A percentile compares a stretch with the other conserved stretches of the same genome.
Evolutionary conservation across 1,284 basidiomycete species (phyloP).

Genomic region (Ganoderma lucidum): DNA sequence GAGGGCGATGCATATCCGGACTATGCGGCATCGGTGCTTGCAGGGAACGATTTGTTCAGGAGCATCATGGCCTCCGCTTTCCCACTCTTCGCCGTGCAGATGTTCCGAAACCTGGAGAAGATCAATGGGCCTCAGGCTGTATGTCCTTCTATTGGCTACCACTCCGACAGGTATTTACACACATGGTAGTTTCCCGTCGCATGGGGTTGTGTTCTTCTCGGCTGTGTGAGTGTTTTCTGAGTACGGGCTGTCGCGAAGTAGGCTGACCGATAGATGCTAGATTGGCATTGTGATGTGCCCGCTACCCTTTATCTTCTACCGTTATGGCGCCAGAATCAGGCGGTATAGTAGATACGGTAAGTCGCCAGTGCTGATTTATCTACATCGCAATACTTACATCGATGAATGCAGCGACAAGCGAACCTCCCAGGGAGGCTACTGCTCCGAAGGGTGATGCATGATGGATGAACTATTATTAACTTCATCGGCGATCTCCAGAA

Average conservation of each 20-base stretch:
- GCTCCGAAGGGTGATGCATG: background rate
- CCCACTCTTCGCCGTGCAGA: constrained; percentile 45
- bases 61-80: constrained; percentile 46
- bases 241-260: no score
- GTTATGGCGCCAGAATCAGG: constrained; percentile 15
- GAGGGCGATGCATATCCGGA: constrained; percentile 42
- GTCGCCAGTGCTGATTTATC: background rate
- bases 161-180: background rate
- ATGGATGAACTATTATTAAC: background rate
- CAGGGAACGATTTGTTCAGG: constrained; percentile 48
- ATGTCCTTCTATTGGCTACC: background rate
- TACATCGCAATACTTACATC: background rate
- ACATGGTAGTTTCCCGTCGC: constrained; percentile 29
- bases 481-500: background rate
- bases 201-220: constrained; percentile 44
- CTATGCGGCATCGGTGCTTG: constrained; percentile 48
- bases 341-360: constrained; percentile 13
- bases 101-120: constrained; percentile 43
- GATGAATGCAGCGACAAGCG: background rate
- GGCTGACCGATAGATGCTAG: background rate
- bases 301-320: constrained; percentile 34
- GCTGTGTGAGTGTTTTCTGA: constrained; percentile 22
- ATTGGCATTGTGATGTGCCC: constrained; percentile 43
- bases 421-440: background rate
- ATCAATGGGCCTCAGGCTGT: constrained; percentile 1